Percentiles rank a stretch among this genome's conserved stretches.
phyloP scores from a whole-genome alignment of 164 flowering plant genomes.

The Litsea cubeba region DNA sequence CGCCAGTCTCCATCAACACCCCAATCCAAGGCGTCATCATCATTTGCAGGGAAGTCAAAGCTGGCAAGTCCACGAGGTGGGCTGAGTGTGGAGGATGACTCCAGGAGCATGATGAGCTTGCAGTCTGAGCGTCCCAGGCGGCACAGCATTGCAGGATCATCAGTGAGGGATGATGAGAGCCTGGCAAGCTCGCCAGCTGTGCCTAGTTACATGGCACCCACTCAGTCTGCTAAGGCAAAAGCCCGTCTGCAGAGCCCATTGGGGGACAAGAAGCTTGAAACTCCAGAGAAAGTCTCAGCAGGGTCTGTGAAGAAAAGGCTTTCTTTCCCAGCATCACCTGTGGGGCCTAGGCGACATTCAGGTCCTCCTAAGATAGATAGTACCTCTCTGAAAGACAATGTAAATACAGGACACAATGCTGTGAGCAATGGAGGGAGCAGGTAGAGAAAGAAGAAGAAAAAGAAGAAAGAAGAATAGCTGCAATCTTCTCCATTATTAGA shows the following conservation, averaged over 20 bases:
- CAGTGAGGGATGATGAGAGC: constrained; percentile 51
- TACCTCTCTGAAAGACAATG: constrained; percentile 25
- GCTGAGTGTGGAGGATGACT: constrained; percentile 42
- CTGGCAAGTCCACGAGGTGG: constrained; percentile 42
- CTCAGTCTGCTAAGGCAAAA: constrained; percentile 70
- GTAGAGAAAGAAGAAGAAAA: neutral
- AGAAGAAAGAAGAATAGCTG: neutral
- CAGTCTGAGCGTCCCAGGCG: constrained; percentile 60
- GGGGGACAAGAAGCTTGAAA: constrained; percentile 33
- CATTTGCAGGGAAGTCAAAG: constrained; percentile 35
- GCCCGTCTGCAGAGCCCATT: constrained; percentile 43
- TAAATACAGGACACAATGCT: neutral
- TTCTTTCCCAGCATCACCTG: constrained; percentile 54
- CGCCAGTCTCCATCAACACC: constrained; percentile 49
- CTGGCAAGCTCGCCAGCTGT: constrained; percentile 52
- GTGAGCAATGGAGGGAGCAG: constrained; percentile 33
- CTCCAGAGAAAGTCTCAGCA: constrained; percentile 33
- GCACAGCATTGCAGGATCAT: constrained; percentile 48
- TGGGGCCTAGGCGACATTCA: constrained; percentile 50
- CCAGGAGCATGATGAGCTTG: constrained; percentile 50
- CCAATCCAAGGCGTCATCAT: constrained; percentile 21
- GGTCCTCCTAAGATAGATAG: constrained; percentile 52
- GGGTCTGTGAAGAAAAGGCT: constrained; percentile 57
- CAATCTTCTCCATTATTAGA: neutral
- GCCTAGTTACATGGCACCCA: constrained; percentile 81